Evolutionary conservation across 2,329 filamentous ascomycete species (phyloP).

Genomic region (Anthostomella pinea): DNA sequence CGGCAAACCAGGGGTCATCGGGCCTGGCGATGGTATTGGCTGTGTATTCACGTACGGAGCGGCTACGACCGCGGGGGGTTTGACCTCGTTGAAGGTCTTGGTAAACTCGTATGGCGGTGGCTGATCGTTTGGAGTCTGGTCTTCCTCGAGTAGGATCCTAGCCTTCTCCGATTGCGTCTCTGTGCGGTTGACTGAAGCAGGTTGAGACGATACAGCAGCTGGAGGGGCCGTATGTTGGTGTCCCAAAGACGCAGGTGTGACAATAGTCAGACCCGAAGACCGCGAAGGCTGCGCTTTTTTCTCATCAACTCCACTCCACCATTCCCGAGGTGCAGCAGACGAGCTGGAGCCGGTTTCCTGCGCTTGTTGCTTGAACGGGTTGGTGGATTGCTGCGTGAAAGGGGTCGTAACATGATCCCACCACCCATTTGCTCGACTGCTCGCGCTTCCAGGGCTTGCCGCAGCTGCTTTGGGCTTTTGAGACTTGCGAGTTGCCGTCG

Average conservation of each 20-base stretch:
- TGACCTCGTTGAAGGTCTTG: slow-evolving; percentile 38
- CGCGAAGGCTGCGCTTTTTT: slow-evolving; percentile 18
- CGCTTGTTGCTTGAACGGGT: slow-evolving; percentile 40
- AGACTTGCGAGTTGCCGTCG: slow-evolving; percentile 37
- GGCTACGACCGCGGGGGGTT: slow-evolving; percentile 59
- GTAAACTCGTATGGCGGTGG: slow-evolving; percentile 58
- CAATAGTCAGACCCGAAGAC: slow-evolving; percentile 17
- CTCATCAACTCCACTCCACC: slow-evolving; percentile 26
- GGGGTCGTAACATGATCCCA: slow-evolving; percentile 76
- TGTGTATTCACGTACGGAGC: slow-evolving; percentile 47
- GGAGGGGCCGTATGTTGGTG: slow-evolving; percentile 20
- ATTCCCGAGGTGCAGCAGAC: slow-evolving; percentile 18
- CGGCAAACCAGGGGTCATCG: slow-evolving; percentile 60
- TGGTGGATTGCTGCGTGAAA: slow-evolving; percentile 51
- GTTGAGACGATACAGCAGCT: slow-evolving; percentile 28
- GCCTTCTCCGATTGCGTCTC: slow-evolving; percentile 38
- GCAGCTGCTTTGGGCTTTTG: slow-evolving; percentile 36
- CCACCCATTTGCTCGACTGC: slow-evolving; percentile 65
- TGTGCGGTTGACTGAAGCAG: slow-evolving; percentile 14
- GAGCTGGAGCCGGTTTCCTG: slow-evolving; percentile 23
- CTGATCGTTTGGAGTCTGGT: slow-evolving; percentile 35
- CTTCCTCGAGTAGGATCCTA: slow-evolving; percentile 37
- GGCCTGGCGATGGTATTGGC: slow-evolving; percentile 57
- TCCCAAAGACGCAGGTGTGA: slow-evolving; percentile 15
- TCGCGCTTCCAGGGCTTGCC: slow-evolving; percentile 47